Conservation (phyloP, 129 eudicot species). For the Smallanthus sonchifolius region DNA sequence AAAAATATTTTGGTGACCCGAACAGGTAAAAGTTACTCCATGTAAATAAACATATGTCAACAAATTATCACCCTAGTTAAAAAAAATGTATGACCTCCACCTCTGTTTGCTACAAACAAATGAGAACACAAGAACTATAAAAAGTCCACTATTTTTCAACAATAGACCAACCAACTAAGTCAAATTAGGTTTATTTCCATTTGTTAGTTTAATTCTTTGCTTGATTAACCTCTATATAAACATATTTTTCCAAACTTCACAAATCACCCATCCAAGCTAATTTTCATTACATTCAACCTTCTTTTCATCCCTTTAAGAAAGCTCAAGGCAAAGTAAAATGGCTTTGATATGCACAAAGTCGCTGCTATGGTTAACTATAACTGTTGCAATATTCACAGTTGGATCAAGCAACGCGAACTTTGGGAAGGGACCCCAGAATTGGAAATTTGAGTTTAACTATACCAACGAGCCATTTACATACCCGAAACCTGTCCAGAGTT, state of each 20-base stretch:
- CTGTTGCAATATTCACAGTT: not conserved
- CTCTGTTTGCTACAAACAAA: conserved; percentile 1
- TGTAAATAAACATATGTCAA: too few relatives aligned
- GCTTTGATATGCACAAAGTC: conserved; percentile 7
- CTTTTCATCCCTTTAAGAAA: not conserved
- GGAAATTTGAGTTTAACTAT: conserved; percentile 15
- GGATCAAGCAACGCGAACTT: conserved; percentile 26
- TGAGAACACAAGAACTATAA: conserved; percentile 22
- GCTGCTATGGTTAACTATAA: conserved; percentile 2
- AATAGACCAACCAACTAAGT: conserved; percentile 29
- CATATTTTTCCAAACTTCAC: conserved; percentile 8
- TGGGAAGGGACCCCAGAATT: conserved; percentile 11
- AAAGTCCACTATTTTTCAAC: not conserved
- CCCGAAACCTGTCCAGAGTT: conserved; percentile 21
- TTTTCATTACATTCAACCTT: not conserved
- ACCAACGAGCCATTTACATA: conserved; percentile 31
- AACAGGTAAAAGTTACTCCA: too few relatives aligned
- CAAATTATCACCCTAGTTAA: too few relatives aligned
- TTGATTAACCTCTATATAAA: conserved; percentile 29
- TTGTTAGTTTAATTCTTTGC: not conserved
- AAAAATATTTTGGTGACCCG: too few relatives aligned
- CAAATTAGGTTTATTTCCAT: conserved; percentile 25
- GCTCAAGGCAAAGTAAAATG: conserved; percentile 4
- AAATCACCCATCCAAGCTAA: conserved; percentile 13
- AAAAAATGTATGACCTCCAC: too few relatives aligned